phyloP scores from a whole-genome alignment of 2,329 filamentous ascomycete species.

The Fusarium sp. region DNA sequence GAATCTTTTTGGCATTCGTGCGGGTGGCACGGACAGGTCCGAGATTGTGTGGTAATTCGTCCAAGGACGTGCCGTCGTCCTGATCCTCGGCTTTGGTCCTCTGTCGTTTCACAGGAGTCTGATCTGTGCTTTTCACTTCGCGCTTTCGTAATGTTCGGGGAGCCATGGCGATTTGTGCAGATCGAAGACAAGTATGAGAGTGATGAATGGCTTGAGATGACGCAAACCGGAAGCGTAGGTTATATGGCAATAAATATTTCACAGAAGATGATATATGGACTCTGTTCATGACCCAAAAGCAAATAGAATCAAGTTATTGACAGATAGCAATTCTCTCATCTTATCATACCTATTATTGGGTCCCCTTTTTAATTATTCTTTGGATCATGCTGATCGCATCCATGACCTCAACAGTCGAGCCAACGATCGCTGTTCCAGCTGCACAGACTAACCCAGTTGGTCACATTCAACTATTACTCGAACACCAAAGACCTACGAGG shows the following conservation, averaged over 20 bases:
- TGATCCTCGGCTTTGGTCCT: conserved; percentile 7
- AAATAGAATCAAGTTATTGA: neutral
- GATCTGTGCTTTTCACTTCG: neutral
- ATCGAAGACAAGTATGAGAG: neutral
- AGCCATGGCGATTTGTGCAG: conserved; percentile 14
- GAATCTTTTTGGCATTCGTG: conserved; percentile 6
- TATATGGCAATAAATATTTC: neutral
- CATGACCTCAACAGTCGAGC: conserved; percentile 37
- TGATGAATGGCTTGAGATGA: neutral
- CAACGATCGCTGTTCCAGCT: conserved; percentile 25
- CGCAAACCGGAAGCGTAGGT: neutral
- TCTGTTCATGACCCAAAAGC: conserved; percentile 11
- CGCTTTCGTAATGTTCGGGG: conserved; percentile 32
- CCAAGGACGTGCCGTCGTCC: neutral
- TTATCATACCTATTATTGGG: neutral
- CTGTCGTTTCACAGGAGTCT: conserved; percentile 9
- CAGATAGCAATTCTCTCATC: neutral
- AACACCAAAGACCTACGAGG: neutral
- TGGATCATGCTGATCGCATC: conserved; percentile 13
- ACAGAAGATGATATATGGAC: neutral
- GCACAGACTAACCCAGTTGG: conserved; percentile 11
- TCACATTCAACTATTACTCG: neutral
- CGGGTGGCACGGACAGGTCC: conserved; percentile 13
- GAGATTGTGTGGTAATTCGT: conserved; percentile 37
- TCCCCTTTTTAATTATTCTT: neutral